These are phyloP conservation scores for Rhodosporidiobolus odoratus DNA, from an alignment of 768 basidiomycete genomes.

Conservation along the genomic window DNA sequence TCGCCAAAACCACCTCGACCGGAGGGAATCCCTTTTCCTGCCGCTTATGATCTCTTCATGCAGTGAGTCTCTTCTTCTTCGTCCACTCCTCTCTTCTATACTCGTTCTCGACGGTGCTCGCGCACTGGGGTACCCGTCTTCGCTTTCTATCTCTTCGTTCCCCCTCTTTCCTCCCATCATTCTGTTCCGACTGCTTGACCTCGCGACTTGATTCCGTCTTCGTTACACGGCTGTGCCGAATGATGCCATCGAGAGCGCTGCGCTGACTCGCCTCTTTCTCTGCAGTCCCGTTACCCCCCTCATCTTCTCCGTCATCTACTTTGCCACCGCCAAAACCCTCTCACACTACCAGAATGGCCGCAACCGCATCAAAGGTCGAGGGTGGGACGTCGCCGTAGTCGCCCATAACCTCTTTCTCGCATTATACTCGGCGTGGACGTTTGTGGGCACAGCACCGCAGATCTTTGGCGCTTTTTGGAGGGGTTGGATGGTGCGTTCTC, in stretches of 20 bases:
- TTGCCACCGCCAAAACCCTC: constrained; percentile 33
- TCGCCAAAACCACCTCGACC: constrained; percentile 10
- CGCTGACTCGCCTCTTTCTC: too few species aligned
- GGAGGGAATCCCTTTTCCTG: constrained; percentile 20
- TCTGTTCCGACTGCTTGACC: too few species aligned
- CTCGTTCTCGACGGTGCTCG: too few species aligned
- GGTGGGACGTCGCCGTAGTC: constrained; percentile 37
- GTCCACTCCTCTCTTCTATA: too few species aligned
- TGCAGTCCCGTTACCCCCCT: constrained; percentile 35
- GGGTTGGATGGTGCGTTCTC: constrained; percentile 12
- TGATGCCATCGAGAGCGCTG: too few species aligned
- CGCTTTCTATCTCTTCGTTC: too few species aligned
- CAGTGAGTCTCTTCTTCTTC: neutral
- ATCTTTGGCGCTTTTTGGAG: constrained; percentile 28
- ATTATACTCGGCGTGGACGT: constrained; percentile 41
- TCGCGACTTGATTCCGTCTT: too few species aligned
- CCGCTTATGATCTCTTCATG: constrained; percentile 14
- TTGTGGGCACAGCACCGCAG: constrained; percentile 30
- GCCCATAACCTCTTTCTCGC: constrained; percentile 42
- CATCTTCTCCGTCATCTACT: constrained; percentile 39
- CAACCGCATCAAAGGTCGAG: constrained; percentile 37
- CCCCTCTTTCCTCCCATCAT: too few species aligned
- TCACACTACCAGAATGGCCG: constrained; percentile 30
- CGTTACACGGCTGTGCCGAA: too few species aligned
- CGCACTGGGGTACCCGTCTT: too few species aligned